phyloP scores from a whole-genome alignment of 495 filamentous ascomycete genomes.

The Tuber calosporum region DNA sequence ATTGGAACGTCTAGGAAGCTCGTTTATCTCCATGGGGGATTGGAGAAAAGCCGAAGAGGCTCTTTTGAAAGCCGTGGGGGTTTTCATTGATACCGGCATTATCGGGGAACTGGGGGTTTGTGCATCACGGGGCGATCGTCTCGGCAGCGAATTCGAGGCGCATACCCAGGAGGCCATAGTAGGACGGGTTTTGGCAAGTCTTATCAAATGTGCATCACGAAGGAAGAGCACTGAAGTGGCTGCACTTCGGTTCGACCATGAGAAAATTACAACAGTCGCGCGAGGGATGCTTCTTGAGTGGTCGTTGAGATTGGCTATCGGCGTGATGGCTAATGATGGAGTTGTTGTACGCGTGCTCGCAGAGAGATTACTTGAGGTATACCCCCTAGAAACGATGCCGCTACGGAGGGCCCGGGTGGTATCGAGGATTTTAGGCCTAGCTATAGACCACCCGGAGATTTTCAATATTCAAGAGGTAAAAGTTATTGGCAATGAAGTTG shows the following conservation, averaged over 20 bases:
- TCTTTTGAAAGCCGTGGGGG: slow-evolving; percentile 26
- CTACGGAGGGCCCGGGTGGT: slow-evolving; percentile 38
- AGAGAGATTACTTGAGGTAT: slow-evolving; percentile 37
- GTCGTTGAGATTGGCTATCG: slow-evolving; percentile 34
- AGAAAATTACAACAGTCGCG: slow-evolving; percentile 24
- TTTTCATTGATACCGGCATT: slow-evolving; percentile 27
- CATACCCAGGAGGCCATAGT: slow-evolving; percentile 27
- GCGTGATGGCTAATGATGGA: slow-evolving; percentile 31
- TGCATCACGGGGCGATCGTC: slow-evolving; percentile 21
- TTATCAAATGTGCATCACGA: slow-evolving; percentile 37
- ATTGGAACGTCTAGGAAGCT: slow-evolving; percentile 33
- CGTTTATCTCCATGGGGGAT: slow-evolving; percentile 31
- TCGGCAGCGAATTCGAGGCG: slow-evolving; percentile 19
- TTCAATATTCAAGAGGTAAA: slow-evolving; percentile 27
- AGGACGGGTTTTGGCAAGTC: slow-evolving; percentile 32
- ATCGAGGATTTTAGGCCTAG: slow-evolving; percentile 33
- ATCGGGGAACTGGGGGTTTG: slow-evolving; percentile 29
- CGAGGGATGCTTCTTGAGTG: slow-evolving; percentile 38
- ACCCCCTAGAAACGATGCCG: slow-evolving; percentile 36
- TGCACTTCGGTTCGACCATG: slow-evolving; percentile 35
- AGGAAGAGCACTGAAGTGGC: slow-evolving; percentile 28
- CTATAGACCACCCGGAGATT: slow-evolving; percentile 33
- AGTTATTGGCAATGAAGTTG: slow-evolving; percentile 32
- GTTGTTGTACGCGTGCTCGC: slow-evolving; percentile 29
- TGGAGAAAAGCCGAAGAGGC: slow-evolving; percentile 34